phyloP scores from a whole-genome alignment of 768 basidiomycete species.

The Chlorophyllum brunneum region DNA sequence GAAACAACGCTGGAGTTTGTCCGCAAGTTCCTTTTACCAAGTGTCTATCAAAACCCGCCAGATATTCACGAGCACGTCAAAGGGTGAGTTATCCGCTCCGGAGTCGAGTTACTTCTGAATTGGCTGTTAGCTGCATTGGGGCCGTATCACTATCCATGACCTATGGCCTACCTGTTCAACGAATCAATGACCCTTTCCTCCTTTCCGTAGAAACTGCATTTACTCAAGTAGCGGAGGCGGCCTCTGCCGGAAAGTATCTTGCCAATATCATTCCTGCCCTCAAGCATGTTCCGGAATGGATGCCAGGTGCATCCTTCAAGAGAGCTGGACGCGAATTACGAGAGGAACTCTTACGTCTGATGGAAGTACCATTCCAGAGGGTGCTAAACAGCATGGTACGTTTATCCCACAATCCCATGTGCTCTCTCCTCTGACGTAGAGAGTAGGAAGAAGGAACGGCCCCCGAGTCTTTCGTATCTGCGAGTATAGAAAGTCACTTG shows the following conservation, averaged over 20 bases:
- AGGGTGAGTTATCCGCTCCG: conserved; percentile 1
- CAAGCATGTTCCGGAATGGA: conserved; percentile 1
- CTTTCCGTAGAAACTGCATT: not conserved
- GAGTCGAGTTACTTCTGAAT: not conserved
- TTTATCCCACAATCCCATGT: not conserved
- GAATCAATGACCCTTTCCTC: not conserved
- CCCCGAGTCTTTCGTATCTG: not conserved
- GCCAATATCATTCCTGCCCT: conserved; percentile 1
- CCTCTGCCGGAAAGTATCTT: not conserved
- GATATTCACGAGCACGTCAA: not conserved
- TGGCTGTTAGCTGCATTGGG: not conserved
- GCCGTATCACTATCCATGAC: not conserved
- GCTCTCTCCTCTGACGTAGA: too few species aligned
- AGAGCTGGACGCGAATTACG: not conserved
- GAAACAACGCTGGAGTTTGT: conserved; percentile 16
- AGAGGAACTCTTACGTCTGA: not conserved
- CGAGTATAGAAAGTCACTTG: not conserved
- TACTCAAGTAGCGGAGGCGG: not conserved
- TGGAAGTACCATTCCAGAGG: not conserved
- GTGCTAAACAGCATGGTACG: not conserved
- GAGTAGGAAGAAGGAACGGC: not conserved
- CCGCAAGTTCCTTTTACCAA: not conserved
- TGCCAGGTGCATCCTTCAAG: conserved; percentile 2
- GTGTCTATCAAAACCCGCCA: conserved; percentile 1
- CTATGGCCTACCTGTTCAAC: not conserved